phyloP scores from a whole-genome alignment of 2,329 filamentous ascomycete genomes.

The Paracorniculantispora psalliotae region DNA sequence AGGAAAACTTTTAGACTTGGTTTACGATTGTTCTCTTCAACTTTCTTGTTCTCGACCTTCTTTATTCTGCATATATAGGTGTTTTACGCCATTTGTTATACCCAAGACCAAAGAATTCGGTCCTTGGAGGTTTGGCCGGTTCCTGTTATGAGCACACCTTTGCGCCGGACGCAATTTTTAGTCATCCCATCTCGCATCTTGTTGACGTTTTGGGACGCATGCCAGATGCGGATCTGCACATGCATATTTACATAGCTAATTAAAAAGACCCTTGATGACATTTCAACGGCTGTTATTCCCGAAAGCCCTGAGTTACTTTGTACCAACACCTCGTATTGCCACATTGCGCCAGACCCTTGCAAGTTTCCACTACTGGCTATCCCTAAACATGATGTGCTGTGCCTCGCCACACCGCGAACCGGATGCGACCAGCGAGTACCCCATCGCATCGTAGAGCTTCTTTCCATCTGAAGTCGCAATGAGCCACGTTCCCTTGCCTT shows the following conservation, averaged over 20 bases:
- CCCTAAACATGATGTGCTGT: conserved; percentile 5
- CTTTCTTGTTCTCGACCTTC: background rate
- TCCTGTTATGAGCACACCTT: background rate
- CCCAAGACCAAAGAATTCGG: background rate
- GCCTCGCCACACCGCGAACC: conserved; percentile 4
- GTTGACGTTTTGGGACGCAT: background rate
- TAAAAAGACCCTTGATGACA: background rate
- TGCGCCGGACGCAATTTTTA: conserved; percentile 13
- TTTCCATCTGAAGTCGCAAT: background rate
- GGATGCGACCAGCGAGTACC: background rate
- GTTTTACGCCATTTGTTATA: conserved; percentile 2
- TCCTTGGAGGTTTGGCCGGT: background rate
- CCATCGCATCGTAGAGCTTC: background rate
- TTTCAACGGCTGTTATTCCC: background rate
- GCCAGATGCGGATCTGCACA: background rate
- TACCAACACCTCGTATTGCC: too few relatives aligned
- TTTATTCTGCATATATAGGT: background rate
- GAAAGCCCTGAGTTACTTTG: too few relatives aligned
- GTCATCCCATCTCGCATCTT: background rate
- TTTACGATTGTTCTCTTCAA: background rate
- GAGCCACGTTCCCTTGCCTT: background rate
- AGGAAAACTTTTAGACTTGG: conserved; percentile 57
- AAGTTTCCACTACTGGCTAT: background rate
- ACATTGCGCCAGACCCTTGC: too few relatives aligned
- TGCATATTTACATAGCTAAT: background rate